phyloP scores from a whole-genome alignment of 2,329 filamentous ascomycete species.

The Penicillium hordei region DNA sequence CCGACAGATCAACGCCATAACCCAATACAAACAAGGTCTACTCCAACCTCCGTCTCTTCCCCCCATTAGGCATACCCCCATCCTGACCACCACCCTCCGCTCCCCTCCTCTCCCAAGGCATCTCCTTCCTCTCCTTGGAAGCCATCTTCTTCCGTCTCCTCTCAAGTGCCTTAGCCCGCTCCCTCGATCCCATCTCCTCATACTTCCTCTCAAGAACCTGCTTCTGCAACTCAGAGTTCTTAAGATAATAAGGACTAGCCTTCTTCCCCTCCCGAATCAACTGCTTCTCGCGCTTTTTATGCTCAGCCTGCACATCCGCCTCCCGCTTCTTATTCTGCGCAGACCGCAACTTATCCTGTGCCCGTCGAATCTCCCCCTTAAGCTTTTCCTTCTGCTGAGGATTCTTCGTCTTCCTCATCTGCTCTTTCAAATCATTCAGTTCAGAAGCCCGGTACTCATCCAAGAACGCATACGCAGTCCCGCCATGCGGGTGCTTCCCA shows the following conservation, averaged over 20 bases:
- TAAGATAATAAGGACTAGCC: conserved; percentile 80
- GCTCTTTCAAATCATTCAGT: conserved; percentile 68
- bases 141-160: conserved; percentile 85
- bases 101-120: conserved; percentile 58
- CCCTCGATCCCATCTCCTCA: conserved; percentile 77
- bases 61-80: conserved; percentile 19
- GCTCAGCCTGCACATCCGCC: conserved; percentile 68
- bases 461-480: conserved; percentile 81
- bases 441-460: conserved; percentile 83
- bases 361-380: conserved; percentile 70
- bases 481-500: conserved; percentile 44
- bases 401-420: conserved; percentile 68
- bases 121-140: conserved; percentile 76
- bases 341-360: conserved; percentile 75
- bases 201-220: conserved; percentile 75
- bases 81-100: conserved; percentile 27
- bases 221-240: conserved; percentile 90
- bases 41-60: conserved; percentile 32
- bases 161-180: conserved; percentile 82
- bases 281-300: conserved; percentile 80
- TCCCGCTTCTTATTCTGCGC: conserved; percentile 68
- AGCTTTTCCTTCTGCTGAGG: conserved; percentile 65
- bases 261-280: conserved; percentile 81
- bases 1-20: not conserved
- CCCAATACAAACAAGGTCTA: conserved; percentile 14